Percentiles rank a stretch among this genome's conserved stretches.
phyloP scores from a whole-genome alignment of 306 rosid species.

The Trifolium dubium region DNA sequence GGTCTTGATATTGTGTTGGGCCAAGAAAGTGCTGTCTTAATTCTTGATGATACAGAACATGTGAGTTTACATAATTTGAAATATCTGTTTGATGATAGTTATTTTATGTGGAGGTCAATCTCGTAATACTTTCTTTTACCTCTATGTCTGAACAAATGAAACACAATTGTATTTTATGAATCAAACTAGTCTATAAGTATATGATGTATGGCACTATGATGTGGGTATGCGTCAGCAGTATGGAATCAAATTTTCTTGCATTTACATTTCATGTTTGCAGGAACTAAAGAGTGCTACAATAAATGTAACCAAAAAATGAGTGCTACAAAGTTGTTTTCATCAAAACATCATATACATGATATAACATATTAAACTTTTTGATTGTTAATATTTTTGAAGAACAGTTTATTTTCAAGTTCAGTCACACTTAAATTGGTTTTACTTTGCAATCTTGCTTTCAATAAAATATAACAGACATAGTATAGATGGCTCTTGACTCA shows the following conservation, averaged over 20 bases:
- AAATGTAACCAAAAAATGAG: too few species aligned
- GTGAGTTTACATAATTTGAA: constrained; percentile 52
- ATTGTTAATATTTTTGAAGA: too few species aligned
- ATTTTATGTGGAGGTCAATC: constrained; percentile 2
- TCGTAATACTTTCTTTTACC: constrained; percentile 18
- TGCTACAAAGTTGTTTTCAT: too few species aligned
- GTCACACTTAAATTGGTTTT: too few species aligned
- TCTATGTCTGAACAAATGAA: not conserved
- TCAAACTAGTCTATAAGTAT: not conserved
- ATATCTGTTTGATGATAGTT: constrained; percentile 28
- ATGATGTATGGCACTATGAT: not conserved
- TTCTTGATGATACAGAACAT: constrained; percentile 91
- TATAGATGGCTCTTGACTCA: too few species aligned
- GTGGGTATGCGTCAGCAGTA: not conserved
- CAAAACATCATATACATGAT: too few species aligned
- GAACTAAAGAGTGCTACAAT: not conserved
- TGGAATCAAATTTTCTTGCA: constrained; percentile 3
- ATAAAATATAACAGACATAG: too few species aligned
- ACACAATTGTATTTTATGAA: not conserved
- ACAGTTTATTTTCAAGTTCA: too few species aligned
- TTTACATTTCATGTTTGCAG: constrained; percentile 16
- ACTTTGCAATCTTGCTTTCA: too few species aligned
- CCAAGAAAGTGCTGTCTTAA: constrained; percentile 85
- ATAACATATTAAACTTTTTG: too few species aligned
- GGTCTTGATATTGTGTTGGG: constrained; percentile 90